phyloP scores from a whole-genome alignment of 768 basidiomycete species.

The Galerina marginata region DNA sequence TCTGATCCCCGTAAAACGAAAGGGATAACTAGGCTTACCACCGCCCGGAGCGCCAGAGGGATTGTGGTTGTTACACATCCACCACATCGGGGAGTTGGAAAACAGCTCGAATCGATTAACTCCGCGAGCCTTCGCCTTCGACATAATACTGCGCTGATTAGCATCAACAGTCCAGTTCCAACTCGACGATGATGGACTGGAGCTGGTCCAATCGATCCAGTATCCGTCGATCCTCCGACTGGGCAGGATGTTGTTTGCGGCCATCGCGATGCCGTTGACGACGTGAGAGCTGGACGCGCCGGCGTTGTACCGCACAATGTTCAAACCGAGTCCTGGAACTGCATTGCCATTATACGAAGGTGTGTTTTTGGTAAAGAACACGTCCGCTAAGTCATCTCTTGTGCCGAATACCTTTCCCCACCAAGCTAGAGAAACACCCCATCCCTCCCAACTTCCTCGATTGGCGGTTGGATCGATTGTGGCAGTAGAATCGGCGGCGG shows the following conservation, averaged over 20 bases:
- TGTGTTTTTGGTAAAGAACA: slow-evolving; percentile 19
- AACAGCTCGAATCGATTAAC: slow-evolving; percentile 21
- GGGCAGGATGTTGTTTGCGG: slow-evolving; percentile 15
- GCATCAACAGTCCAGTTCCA: slow-evolving; percentile 23
- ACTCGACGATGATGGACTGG: slow-evolving; percentile 19
- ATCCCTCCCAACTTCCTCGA: slow-evolving; percentile 22
- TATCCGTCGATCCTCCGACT: slow-evolving; percentile 21
- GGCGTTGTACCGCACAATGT: slow-evolving; percentile 22
- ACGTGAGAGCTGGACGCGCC: slow-evolving; percentile 21
- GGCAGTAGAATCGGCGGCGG: slow-evolving; percentile 14
- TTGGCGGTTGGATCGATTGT: slow-evolving; percentile 20
- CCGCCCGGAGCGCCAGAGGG: slow-evolving; percentile 17
- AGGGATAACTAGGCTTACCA: background rate
- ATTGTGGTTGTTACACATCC: slow-evolving; percentile 25
- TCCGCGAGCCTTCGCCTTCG: slow-evolving; percentile 18
- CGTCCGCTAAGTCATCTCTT: slow-evolving; percentile 19
- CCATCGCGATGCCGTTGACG: slow-evolving; percentile 19
- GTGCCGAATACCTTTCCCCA: slow-evolving; percentile 23
- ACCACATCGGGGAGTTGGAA: slow-evolving; percentile 25
- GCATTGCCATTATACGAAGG: slow-evolving; percentile 12
- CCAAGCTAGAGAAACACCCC: slow-evolving; percentile 25
- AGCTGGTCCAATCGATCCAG: slow-evolving; percentile 23
- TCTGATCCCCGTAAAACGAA: background rate
- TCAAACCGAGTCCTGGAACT: slow-evolving; percentile 20
- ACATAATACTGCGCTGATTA: slow-evolving; percentile 20